A percentile compares a stretch with the other conserved stretches of the same genome.
These are phyloP conservation scores for Periconia macrospinosa DNA, from an alignment of 2,329 filamentous ascomycete genomes.

Conservation along the genomic window DNA sequence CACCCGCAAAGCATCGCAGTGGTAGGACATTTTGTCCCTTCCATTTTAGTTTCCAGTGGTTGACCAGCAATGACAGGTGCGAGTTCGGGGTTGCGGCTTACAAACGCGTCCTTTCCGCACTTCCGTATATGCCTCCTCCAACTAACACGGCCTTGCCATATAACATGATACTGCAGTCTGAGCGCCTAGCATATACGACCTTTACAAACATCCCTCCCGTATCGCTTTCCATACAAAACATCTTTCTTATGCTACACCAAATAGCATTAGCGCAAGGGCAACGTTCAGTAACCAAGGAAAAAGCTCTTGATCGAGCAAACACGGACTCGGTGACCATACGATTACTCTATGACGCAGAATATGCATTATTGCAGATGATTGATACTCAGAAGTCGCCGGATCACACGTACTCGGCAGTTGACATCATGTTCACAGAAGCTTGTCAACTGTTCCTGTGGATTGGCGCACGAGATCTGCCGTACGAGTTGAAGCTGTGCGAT, in stretches of 20 bases:
- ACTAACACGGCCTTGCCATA: slow-evolving; percentile 7
- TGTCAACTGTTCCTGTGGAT: slow-evolving; percentile 24
- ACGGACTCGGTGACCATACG: slow-evolving; percentile 14
- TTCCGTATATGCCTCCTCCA: slow-evolving; percentile 13
- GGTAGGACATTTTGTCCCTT: slow-evolving; percentile 9
- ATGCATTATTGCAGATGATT: slow-evolving; percentile 12
- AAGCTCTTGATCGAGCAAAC: slow-evolving; percentile 4
- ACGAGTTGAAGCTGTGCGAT: slow-evolving; percentile 20
- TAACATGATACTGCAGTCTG: slow-evolving; percentile 6
- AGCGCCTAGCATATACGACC: slow-evolving; percentile 10
- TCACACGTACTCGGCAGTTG: slow-evolving; percentile 12
- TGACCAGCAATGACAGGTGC: slow-evolving; percentile 14
- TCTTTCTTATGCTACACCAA: slow-evolving; percentile 17
- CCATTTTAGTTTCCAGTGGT: background rate
- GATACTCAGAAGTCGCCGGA: slow-evolving; percentile 12
- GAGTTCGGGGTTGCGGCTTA: slow-evolving; percentile 24
- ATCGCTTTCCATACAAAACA: slow-evolving; percentile 8
- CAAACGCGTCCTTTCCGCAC: slow-evolving; percentile 11
- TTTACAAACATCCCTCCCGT: slow-evolving; percentile 15
- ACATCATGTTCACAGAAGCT: slow-evolving; percentile 18
- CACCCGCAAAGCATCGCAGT: slow-evolving; percentile 18
- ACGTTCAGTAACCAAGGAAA: background rate
- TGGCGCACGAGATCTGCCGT: slow-evolving; percentile 14
- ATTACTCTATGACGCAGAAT: slow-evolving; percentile 21
- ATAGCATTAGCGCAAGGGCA: slow-evolving; percentile 7